phyloP scores from a whole-genome alignment of 106 monocot genomes.

The Vanilla planifolia region DNA sequence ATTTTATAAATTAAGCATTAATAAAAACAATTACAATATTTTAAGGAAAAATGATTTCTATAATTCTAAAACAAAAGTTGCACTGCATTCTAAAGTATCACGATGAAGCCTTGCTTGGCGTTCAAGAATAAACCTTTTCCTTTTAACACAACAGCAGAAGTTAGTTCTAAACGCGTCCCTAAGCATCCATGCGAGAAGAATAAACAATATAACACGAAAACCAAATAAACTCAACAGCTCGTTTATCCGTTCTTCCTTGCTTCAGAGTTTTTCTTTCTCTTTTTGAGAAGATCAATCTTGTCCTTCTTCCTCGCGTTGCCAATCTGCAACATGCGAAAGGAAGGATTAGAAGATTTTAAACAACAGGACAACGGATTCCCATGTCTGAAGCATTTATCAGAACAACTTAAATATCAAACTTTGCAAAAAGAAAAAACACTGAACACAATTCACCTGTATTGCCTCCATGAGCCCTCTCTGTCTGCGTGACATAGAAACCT shows the following conservation, averaged over 20 bases:
- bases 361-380: background rate
- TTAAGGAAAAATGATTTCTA: too few species aligned
- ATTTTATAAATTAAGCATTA: too few species aligned
- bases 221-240: too few species aligned
- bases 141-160: too few species aligned
- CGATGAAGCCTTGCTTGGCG: too few species aligned
- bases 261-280: slow-evolving; percentile 62
- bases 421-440: background rate
- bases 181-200: too few species aligned
- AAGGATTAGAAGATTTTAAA: background rate
- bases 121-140: too few species aligned
- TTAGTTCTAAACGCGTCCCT: too few species aligned
- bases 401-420: background rate
- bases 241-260: slow-evolving; percentile 12
- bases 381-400: background rate
- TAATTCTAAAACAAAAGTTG: too few species aligned
- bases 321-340: slow-evolving; percentile 33
- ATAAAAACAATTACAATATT: too few species aligned
- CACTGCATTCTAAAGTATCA: too few species aligned
- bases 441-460: slow-evolving; percentile 53
- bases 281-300: slow-evolving; percentile 43
- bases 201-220: too few species aligned
- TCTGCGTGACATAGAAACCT: slow-evolving; percentile 63
- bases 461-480: slow-evolving; percentile 72
- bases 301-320: slow-evolving; percentile 45